A percentile compares a stretch with the other conserved stretches of the same genome.
phyloP scores from a whole-genome alignment of 208 protist genomes.

The Crithidia sp. region DNA sequence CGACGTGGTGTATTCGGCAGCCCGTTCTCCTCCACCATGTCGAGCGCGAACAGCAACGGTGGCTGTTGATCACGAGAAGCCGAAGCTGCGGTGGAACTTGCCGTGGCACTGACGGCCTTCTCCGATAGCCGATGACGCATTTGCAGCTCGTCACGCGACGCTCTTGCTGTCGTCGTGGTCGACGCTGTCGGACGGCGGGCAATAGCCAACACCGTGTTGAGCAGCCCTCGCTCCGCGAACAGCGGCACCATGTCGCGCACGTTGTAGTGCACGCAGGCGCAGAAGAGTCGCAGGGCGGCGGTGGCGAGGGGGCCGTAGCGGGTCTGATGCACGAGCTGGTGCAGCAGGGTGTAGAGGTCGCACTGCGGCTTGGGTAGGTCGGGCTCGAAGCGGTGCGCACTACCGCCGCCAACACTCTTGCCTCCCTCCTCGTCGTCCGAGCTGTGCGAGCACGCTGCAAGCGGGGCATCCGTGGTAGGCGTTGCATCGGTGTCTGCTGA shows the following conservation, averaged over 20 bases:
- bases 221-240: slow-evolving; percentile 73
- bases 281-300: slow-evolving; percentile 56
- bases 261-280: slow-evolving; percentile 81
- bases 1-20: slow-evolving; percentile 11
- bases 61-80: background rate
- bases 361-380: slow-evolving; percentile 19
- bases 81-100: too few species aligned
- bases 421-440: background rate
- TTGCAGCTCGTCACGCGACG: too few species aligned
- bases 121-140: too few species aligned
- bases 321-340: slow-evolving; percentile 58
- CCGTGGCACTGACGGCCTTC: too few species aligned
- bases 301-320: slow-evolving; percentile 63
- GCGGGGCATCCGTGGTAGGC: too few species aligned
- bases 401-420: background rate
- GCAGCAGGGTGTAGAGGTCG: slow-evolving; percentile 65
- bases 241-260: slow-evolving; percentile 86
- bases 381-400: slow-evolving; percentile 1
- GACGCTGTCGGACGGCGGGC: slow-evolving; percentile 14
- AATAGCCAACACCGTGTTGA: slow-evolving; percentile 66
- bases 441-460: too few species aligned
- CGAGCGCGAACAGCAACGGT: slow-evolving; percentile 18
- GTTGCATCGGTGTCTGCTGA: background rate
- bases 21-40: slow-evolving; percentile 26
- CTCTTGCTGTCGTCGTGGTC: background rate